Conservation (phyloP, 176 grass and related monocot species). For the Coix lacrymajobi region DNA sequence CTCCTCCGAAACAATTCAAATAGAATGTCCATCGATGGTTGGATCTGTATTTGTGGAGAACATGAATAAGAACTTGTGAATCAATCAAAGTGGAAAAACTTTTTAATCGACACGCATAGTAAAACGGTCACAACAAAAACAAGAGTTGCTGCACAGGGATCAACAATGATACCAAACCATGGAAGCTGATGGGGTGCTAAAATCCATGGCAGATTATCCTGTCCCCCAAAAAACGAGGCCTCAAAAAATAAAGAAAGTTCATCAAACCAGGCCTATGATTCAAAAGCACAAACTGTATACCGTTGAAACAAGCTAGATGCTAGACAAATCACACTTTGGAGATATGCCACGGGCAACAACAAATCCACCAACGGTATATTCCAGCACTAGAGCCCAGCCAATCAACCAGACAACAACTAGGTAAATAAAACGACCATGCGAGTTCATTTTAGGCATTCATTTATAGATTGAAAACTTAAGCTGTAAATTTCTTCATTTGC, state of each 20-base stretch:
- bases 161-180: conserved; percentile 70
- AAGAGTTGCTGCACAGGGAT: conserved; percentile 83
- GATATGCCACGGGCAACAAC: conserved; percentile 97
- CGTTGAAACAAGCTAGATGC: not conserved
- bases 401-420: conserved; percentile 95
- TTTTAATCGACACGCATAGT: conserved; percentile 83
- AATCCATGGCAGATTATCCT: conserved; percentile 75
- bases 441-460: conserved; percentile 21
- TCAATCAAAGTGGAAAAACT: conserved; percentile 45
- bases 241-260: conserved; percentile 30
- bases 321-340: conserved; percentile 49
- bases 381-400: conserved; percentile 92
- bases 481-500: not conserved
- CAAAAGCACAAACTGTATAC: conserved; percentile 13
- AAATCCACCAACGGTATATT: conserved; percentile 92
- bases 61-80: conserved; percentile 6
- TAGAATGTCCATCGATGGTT: not conserved
- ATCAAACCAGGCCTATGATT: conserved; percentile 5
- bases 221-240: conserved; percentile 92
- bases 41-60: not conserved
- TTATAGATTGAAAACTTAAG: not conserved
- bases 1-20: conserved; percentile 68
- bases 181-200: conserved; percentile 76
- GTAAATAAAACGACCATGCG: conserved; percentile 15
- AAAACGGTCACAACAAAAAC: conserved; percentile 63